Percentiles rank a stretch among this genome's conserved stretches.
phyloP scores from a whole-genome alignment of 345 rosid species.

The Melastoma malabathricum region DNA sequence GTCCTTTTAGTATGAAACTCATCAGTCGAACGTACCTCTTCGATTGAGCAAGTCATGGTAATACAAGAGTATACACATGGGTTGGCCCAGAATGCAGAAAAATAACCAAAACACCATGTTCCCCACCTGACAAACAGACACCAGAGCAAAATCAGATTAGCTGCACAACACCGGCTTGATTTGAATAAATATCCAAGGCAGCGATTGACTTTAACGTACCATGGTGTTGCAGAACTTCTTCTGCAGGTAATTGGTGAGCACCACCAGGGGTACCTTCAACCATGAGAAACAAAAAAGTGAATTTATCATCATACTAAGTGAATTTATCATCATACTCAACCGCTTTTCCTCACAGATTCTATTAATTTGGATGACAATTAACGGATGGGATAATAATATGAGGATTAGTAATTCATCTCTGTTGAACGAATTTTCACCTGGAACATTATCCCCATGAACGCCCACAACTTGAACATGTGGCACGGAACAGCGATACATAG shows the following conservation, averaged over 20 bases:
- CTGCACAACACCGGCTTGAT: too few species aligned
- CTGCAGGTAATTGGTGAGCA: slow-evolving; percentile 66
- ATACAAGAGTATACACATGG: slow-evolving; percentile 84
- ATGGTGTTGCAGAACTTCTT: slow-evolving; percentile 56
- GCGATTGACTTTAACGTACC: slow-evolving; percentile 28
- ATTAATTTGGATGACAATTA: too few species aligned
- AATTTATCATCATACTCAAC: too few species aligned
- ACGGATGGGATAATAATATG: not conserved
- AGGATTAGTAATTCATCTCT: not conserved
- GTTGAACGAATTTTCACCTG: slow-evolving; percentile 36
- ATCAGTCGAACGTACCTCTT: slow-evolving; percentile 21
- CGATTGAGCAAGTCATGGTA: slow-evolving; percentile 96
- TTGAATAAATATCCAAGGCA: too few species aligned
- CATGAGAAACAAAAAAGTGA: not conserved
- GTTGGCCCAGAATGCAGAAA: slow-evolving; percentile 95
- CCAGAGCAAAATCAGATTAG: not conserved
- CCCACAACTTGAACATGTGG: slow-evolving; percentile 88
- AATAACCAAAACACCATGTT: slow-evolving; percentile 92
- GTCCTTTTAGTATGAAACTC: not conserved
- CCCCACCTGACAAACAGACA: slow-evolving; percentile 45
- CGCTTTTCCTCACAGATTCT: too few species aligned
- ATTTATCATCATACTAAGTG: not conserved
- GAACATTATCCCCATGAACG: slow-evolving; percentile 87
- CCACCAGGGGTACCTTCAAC: slow-evolving; percentile 76
- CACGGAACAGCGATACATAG: slow-evolving; percentile 95